A percentile compares a stretch with the other conserved stretches of the same genome.
Conservation (phyloP, 257 asterid species). For the Solanum chmielewskii region DNA sequence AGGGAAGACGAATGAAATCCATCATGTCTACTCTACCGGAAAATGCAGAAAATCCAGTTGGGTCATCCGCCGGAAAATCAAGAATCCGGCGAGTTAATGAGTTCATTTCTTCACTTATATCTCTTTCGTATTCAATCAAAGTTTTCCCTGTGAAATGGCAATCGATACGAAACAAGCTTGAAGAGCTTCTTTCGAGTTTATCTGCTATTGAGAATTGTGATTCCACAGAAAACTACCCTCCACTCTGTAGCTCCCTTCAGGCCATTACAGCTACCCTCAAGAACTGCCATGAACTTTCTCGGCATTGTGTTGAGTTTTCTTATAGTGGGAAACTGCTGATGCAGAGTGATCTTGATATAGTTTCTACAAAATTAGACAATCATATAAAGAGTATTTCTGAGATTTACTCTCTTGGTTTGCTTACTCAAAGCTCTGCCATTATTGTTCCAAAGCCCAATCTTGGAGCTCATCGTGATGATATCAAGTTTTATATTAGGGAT, state of each 20-base stretch:
- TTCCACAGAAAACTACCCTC: conserved; percentile 26
- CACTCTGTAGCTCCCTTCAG: conserved; percentile 34
- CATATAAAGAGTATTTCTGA: conserved; percentile 40
- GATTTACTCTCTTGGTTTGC: conserved; percentile 59
- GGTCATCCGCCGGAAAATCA: conserved; percentile 8
- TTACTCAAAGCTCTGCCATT: conserved; percentile 51
- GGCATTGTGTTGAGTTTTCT: conserved; percentile 39
- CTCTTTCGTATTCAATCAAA: conserved; percentile 55
- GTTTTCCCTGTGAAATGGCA: conserved; percentile 68
- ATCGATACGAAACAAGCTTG: conserved; percentile 42
- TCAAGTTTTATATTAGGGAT: conserved; percentile 55
- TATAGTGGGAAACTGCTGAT: conserved; percentile 75
- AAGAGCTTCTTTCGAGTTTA: conserved; percentile 60
- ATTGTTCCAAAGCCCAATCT: conserved; percentile 57
- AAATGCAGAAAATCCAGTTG: background rate
- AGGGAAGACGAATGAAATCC: background rate
- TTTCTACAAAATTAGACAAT: conserved; percentile 36
- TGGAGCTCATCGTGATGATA: conserved; percentile 66
- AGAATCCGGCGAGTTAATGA: conserved; percentile 26
- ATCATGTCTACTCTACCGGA: conserved; percentile 16
- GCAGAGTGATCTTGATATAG: conserved; percentile 81
- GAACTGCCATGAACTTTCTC: conserved; percentile 37
- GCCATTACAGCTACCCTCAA: conserved; percentile 37
- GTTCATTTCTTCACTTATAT: conserved; percentile 44
- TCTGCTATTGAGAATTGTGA: conserved; percentile 55